Base-by-base conservation (phyloP, 73 alveolate genomes). In the Chromera velia region DNA sequence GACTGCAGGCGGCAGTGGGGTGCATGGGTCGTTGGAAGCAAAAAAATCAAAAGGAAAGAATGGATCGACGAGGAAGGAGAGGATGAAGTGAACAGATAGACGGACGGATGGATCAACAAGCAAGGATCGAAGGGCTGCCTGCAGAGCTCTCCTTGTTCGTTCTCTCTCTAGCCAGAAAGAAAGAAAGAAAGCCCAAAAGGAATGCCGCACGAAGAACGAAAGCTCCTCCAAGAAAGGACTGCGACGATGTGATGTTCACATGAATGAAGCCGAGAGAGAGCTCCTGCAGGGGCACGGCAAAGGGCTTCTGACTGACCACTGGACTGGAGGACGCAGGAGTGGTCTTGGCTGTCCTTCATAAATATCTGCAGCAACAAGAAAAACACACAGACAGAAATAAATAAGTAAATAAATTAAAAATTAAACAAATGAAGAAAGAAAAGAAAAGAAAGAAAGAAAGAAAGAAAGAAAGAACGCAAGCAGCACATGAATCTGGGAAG, bases 121-220 rank as follows among this genome's bases (percentile, higher is more conserved):
- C 29, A 86, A 86, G 29, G 74, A 46, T 46, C 74, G 66, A 32
- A 79, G 82, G 28, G 86, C 90, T 62, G 74, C 66, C 49, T 76
- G 69, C 28, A 84, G 86, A 73, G 71, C 55, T 40, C 22, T 40
- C 22, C 13, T 4, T 40, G 13, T 40, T 40, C 55, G 55, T 40
- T 13, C 55, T 40, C 55, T 7, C 4, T 13, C 13, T 13, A 4
- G 13, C 55, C 4, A 40, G 55, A 4, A 40, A 7, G 55, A 4
- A 40, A 13, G 22, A 4, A 40, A 40, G 4, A 7, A 4, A 40
- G 55, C 55, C 22, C 55, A 40, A 7, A 7, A 13, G 22, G 22
- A 40, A n/a, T n/a, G n/a, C n/a, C n/a, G n/a, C n/a, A n/a, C n/a
- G n/a, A n/a, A n/a, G n/a, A n/a, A n/a, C n/a, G n/a, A n/a, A n/a